Base-by-base conservation (phyloP, 352 stramenopile species). In the Globisporangium camurandrum region DNA sequence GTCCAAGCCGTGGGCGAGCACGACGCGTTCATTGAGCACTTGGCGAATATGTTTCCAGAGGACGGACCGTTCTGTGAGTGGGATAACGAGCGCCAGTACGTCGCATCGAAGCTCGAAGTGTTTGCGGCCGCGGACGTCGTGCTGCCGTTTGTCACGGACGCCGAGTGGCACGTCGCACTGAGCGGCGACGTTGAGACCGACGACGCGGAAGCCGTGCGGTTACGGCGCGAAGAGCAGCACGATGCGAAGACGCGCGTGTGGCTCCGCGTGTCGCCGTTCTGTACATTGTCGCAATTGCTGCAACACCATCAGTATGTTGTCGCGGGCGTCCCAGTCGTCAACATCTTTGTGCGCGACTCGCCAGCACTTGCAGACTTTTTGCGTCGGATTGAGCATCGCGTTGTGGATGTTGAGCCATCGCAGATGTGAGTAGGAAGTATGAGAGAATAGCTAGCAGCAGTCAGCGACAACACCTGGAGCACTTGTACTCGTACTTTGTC, bases 1-100 rank as follows among this genome's bases (percentile, higher is more conserved):
- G 77, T 92, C 39, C 65, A 93, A 61, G 62, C 64, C 20, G 84
- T 94, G 51, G 77, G 77, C 22, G 84, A 94, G 57, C 64, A 88
- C 31, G 84, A 94, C 57, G 52, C 67, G 31, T 65, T 93, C 37
- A 86, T 93, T 40, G 81, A 93, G 55, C 84, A 94, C 62, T 54
- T 94, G 49, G 84, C 81, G 54, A 93, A 93, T 61, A 93, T 93
- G 81, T 94, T 94, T 62, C 84, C 84, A 0, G 84, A 94, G 47
- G 80, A 91, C 39, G 84, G 84, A 0, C 79, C 84, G 43, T 89
- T 80, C 56, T 84, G 76, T 38, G 66, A 92, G 20, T 94, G 84
- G 84, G 84, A 94, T 61, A 59, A 49, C 12, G 63, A 75, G 3
- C 52, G 83, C 12, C 64, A 84, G 57, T 94, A 89, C 54, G 68